phyloP scores from a whole-genome alignment of 1,284 basidiomycete species.

The Dichomitus squalens region DNA sequence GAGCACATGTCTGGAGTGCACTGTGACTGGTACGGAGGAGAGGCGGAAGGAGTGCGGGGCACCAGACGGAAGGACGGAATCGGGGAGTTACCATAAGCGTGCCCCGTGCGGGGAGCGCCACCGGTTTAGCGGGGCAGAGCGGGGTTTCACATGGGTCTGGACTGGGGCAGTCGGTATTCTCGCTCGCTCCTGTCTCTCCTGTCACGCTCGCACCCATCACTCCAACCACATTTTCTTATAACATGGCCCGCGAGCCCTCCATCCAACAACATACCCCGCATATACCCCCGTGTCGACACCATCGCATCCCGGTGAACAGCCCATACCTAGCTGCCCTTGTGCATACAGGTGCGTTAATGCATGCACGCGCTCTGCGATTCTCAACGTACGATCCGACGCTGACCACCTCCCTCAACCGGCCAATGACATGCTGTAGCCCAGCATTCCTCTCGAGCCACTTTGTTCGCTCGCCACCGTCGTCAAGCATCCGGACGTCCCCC shows the following conservation, averaged over 20 bases:
- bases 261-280: too few relatives aligned
- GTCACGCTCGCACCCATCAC: neutral
- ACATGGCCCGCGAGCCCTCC: too few relatives aligned
- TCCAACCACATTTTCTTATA: constrained; percentile 1
- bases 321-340: neutral
- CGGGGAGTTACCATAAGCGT: neutral
- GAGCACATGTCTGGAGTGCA: constrained; percentile 2
- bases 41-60: constrained; percentile 18
- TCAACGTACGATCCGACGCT: constrained; percentile 3
- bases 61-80: constrained; percentile 1
- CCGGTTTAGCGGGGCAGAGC: constrained; percentile 3
- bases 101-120: neutral
- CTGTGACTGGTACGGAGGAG: constrained; percentile 1
- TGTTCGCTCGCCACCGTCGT: neutral
- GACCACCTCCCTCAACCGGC: neutral
- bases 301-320: neutral
- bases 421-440: neutral
- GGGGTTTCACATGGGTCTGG: constrained; percentile 11
- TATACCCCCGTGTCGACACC: neutral
- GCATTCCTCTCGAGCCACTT: neutral
- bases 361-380: neutral
- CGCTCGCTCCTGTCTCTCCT: constrained; percentile 11
- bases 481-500: neutral
- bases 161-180: neutral
- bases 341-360: neutral